Percentiles rank a stretch among this genome's conserved stretches.
These are phyloP conservation scores for Fusarium sp. DNA, from an alignment of 2,329 filamentous ascomycete species.

Conservation along the genomic window DNA sequence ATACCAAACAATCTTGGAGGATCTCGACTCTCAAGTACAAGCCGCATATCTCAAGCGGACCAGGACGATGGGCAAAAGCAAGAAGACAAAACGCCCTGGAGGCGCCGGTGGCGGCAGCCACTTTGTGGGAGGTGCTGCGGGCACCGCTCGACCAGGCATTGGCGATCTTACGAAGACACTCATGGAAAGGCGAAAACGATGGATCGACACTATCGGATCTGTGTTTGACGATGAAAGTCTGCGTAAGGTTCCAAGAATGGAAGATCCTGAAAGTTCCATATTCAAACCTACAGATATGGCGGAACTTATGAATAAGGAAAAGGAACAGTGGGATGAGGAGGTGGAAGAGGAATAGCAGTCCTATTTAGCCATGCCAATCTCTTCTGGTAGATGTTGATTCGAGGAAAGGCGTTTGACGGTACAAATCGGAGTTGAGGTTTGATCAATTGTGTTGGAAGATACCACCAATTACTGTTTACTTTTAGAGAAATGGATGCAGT, in stretches of 20 bases:
- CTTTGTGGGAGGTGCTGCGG: slow-evolving; percentile 67
- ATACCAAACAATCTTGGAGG: slow-evolving; percentile 95
- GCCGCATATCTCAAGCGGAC: slow-evolving; percentile 96
- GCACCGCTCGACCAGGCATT: slow-evolving; percentile 80
- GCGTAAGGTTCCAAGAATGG: slow-evolving; percentile 74
- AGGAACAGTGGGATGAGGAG: slow-evolving; percentile 85
- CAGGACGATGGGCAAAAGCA: slow-evolving; percentile 91
- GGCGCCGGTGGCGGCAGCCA: slow-evolving; percentile 80
- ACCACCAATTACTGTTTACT: slow-evolving; percentile 16
- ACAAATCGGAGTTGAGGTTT: slow-evolving; percentile 21
- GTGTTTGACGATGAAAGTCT: slow-evolving; percentile 89
- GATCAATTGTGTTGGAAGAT: slow-evolving; percentile 19
- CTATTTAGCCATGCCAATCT: slow-evolving; percentile 20
- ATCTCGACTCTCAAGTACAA: slow-evolving; percentile 94
- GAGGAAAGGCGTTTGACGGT: slow-evolving; percentile 33
- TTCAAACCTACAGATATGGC: slow-evolving; percentile 81
- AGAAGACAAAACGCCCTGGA: slow-evolving; percentile 85
- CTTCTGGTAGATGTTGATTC: slow-evolving; percentile 10
- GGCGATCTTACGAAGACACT: slow-evolving; percentile 91
- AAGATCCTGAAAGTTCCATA: slow-evolving; percentile 74
- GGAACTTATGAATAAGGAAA: slow-evolving; percentile 78
- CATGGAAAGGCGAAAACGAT: slow-evolving; percentile 90
- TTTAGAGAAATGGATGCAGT: background rate
- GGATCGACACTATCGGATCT: slow-evolving; percentile 90
- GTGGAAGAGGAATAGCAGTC: slow-evolving; percentile 70